phyloP scores from a whole-genome alignment of 305 asterid genomes.

The Solanum aculeatissimum region DNA sequence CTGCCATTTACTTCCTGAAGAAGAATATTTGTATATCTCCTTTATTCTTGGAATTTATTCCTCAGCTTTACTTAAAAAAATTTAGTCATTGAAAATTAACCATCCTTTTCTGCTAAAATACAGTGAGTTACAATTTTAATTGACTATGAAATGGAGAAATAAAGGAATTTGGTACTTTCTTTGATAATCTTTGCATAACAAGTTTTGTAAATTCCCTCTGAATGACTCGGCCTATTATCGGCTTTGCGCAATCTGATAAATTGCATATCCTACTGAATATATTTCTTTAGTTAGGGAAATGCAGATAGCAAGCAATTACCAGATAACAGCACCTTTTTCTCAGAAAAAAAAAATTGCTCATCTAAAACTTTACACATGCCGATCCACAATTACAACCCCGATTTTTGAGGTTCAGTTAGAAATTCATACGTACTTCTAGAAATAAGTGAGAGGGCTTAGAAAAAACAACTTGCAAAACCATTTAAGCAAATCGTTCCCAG shows the following conservation, averaged over 20 bases:
- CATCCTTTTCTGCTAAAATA: not conserved
- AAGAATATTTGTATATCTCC: slow-evolving; percentile 15
- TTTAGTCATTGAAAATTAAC: not conserved
- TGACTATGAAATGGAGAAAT: not conserved
- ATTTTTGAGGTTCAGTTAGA: not conserved
- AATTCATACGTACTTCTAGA: not conserved
- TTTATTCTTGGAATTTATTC: slow-evolving; percentile 9
- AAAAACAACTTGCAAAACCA: not conserved
- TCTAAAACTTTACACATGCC: not conserved
- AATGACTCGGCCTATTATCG: not conserved
- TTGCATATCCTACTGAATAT: not conserved
- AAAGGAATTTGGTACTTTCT: not conserved
- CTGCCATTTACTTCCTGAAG: slow-evolving; percentile 26
- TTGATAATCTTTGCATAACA: not conserved
- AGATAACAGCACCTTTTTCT: not conserved
- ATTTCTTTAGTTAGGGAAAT: not conserved
- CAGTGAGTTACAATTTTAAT: not conserved
- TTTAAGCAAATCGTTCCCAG: not conserved
- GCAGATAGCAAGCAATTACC: not conserved
- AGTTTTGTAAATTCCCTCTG: not conserved
- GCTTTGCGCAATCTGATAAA: not conserved
- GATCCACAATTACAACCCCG: not conserved
- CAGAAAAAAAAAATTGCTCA: not conserved
- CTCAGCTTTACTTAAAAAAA: not conserved
- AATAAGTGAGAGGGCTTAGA: not conserved